Conservation (phyloP, 2,329 filamentous ascomycete genomes). For the Drechslerella coelobrocha region DNA sequence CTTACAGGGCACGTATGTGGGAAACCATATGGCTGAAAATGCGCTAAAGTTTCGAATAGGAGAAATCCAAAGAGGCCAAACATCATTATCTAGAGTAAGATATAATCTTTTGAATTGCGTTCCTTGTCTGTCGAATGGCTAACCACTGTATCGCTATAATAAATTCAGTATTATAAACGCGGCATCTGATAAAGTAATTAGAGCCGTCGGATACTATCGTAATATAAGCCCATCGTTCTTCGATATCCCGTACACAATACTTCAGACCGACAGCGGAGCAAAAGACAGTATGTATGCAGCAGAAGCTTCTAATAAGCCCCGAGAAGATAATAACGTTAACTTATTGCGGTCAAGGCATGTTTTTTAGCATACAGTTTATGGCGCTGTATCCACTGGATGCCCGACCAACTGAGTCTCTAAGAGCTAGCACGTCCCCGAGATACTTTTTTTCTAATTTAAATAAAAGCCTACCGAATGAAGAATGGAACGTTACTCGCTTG, state of each 20-base stretch:
- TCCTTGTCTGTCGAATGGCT: neutral
- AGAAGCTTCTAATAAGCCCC: neutral
- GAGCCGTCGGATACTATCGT: constrained; percentile 3
- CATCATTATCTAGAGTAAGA: constrained; percentile 7
- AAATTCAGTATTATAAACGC: neutral
- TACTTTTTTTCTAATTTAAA: neutral
- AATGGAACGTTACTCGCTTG: neutral
- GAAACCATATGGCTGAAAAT: neutral
- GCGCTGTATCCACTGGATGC: neutral
- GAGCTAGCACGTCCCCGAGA: neutral
- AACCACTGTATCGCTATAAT: neutral
- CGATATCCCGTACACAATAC: constrained; percentile 6
- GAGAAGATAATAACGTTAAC: neutral
- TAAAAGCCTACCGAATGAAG: neutral
- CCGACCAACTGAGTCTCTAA: neutral
- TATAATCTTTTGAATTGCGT: neutral
- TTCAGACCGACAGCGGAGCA: constrained; percentile 4
- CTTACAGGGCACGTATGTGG: too few relatives aligned
- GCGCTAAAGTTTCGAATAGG: neutral
- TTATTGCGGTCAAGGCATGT: constrained; percentile 1
- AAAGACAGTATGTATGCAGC: neutral
- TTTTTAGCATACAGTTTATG: constrained; percentile 12
- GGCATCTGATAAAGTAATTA: constrained; percentile 7
- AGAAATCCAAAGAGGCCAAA: neutral
- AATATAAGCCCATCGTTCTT: constrained; percentile 7